Evolutionary conservation across 805 yeast genomes (phyloP).

Genomic region (Pichia nakasei): DNA sequence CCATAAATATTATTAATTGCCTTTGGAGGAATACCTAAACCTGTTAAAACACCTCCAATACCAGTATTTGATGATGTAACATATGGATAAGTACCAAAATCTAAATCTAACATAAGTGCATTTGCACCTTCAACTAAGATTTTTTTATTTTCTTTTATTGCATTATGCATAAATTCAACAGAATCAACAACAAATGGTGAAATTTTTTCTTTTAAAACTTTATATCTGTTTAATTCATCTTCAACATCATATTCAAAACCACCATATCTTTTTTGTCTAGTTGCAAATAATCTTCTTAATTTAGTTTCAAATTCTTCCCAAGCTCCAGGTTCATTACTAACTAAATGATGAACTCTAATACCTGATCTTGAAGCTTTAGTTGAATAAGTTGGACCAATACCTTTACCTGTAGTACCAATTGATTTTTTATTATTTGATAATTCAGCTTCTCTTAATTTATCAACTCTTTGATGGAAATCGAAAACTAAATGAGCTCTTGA

Average conservation of each 20-base stretch:
- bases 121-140: constrained; percentile 96
- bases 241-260: constrained; percentile 82
- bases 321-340: constrained; percentile 78
- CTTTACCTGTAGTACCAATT: constrained; percentile 98
- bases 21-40: constrained; percentile 92
- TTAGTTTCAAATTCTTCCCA: constrained; percentile 86
- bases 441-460: constrained; percentile 90
- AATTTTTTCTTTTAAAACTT: constrained; percentile 59
- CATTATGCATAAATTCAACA: constrained; percentile 72
- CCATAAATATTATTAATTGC: constrained; percentile 77
- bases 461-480: constrained; percentile 97
- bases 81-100: constrained; percentile 95
- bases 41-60: constrained; percentile 96
- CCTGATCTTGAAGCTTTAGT: constrained; percentile 97
- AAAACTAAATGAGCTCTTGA: constrained; percentile 95
- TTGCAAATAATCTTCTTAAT: constrained; percentile 66
- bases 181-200: constrained; percentile 94
- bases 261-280: constrained; percentile 88
- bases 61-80: constrained; percentile 95
- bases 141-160: constrained; percentile 68
- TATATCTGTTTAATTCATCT: constrained; percentile 70
- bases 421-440: constrained; percentile 69
- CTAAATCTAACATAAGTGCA: constrained; percentile 94
- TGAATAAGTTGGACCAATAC: constrained; percentile 97
- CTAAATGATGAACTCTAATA: constrained; percentile 91